Base-by-base conservation (phyloP, 352 stramenopile genomes). In the Pythium dissotocum region DNA sequence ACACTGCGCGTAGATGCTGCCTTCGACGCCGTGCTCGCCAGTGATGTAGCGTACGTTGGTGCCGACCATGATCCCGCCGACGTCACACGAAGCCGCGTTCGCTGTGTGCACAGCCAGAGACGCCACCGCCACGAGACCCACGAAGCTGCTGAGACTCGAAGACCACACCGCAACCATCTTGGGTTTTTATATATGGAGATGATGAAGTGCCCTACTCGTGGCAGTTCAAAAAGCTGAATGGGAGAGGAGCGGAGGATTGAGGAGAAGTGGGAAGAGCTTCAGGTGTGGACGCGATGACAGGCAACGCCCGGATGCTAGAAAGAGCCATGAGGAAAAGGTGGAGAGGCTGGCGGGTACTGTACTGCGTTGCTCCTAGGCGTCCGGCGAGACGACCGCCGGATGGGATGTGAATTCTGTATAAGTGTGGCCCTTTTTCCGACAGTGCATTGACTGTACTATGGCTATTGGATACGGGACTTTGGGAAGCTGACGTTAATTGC, bases 1-100 rank as follows among this genome's bases (percentile, higher is more conserved):
- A 52, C 75, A 82, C 49, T 68, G 71, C n/a, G 75, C 75, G 75
- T 82, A 82, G 66, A 82, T 82, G 67, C 69, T 78, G 16, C 72
- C 72, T 44, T 69, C 55, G 48, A 82, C 56, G 13, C 70, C 65
- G 24, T 77, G 61, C 44, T 42, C 53, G 52, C 75, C 75, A n/a
- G 75, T 77, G 63, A 82, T 70, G 72, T 74, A 82, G 46, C 70
- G 69, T 46, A 74, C 65, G 32, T 59, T 49, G 16, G 58, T 42
- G 59, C 26, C 38, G 52, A 72, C 12, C 14, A 59, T 58, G 52
- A 72, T 33, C 24, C 66, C 66, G 35, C 54, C 66, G 24, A 72
- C 33, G 0, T 72, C 59, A 46, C 66, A 72, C 49, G 64, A 30
- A 2, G 64, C 48, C 33, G 33, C 46, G 6, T 36, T 18, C 6